Percentiles rank a stretch among this genome's conserved stretches.
phyloP scores from a whole-genome alignment of 306 rosid genomes.

The Cucurbita maxima region DNA sequence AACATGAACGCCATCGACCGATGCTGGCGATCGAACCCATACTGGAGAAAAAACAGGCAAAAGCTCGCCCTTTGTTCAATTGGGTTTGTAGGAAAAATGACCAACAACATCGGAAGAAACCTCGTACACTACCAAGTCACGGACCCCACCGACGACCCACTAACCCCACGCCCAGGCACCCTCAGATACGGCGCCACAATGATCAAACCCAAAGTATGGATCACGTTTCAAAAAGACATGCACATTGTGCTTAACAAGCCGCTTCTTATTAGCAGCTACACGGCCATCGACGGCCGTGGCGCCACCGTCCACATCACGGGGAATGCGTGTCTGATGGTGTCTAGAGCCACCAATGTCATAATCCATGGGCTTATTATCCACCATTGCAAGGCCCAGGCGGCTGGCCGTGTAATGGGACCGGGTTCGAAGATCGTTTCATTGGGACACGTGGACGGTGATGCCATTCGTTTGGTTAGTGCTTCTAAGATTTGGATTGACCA shows the following conservation, averaged over 20 bases:
- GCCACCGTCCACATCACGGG: constrained; percentile 23
- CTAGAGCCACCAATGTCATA: constrained; percentile 16
- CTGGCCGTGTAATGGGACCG: constrained; percentile 18
- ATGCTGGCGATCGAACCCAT: constrained; percentile 29
- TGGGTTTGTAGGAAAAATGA: constrained; percentile 33
- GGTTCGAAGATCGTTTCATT: constrained; percentile 3
- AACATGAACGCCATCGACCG: constrained; percentile 18
- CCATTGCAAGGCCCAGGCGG: constrained; percentile 22
- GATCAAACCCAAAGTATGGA: constrained; percentile 26
- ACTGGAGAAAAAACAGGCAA: constrained; percentile 26
- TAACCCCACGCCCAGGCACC: constrained; percentile 21
- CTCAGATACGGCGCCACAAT: constrained; percentile 25
- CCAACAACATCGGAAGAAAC: constrained; percentile 18
- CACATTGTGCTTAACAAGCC: constrained; percentile 18
- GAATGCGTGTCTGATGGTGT: constrained; percentile 22
- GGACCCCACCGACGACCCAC: constrained; percentile 21
- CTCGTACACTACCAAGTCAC: constrained; percentile 20
- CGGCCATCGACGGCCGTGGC: constrained; percentile 32
- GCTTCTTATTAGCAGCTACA: constrained; percentile 28
- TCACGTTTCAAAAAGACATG: constrained; percentile 29
- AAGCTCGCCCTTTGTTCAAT: constrained; percentile 24
- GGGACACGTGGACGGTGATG: constrained; percentile 29
- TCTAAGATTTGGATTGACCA: constrained; percentile 38
- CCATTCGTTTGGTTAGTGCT: constrained; percentile 19
- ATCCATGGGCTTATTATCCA: constrained; percentile 31